Evolutionary conservation across 2,329 filamentous ascomycete species (phyloP).

Genomic region (Aspergillus sp.): DNA sequence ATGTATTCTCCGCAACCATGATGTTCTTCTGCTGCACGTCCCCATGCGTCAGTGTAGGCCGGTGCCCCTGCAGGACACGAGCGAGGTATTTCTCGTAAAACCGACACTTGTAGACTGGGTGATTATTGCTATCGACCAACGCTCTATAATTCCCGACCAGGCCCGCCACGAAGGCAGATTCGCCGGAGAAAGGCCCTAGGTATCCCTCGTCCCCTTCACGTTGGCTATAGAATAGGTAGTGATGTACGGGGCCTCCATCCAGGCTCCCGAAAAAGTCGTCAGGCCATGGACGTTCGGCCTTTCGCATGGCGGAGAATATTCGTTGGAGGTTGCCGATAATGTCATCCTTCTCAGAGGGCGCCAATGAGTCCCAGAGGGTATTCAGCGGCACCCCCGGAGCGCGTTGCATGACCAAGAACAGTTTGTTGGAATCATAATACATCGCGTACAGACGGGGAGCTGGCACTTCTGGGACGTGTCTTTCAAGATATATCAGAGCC

Average conservation of each 20-base stretch:
- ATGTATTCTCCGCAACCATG: constrained; percentile 16
- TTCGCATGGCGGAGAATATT: constrained; percentile 23
- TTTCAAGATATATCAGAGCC: constrained; percentile 23
- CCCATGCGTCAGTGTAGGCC: constrained; percentile 30
- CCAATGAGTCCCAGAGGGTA: constrained; percentile 26
- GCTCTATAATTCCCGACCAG: constrained; percentile 26
- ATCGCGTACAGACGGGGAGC: constrained; percentile 33
- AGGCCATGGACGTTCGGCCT: constrained; percentile 25
- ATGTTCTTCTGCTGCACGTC: constrained; percentile 26
- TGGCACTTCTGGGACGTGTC: constrained; percentile 25
- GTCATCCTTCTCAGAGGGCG: constrained; percentile 25
- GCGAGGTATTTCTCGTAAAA: constrained; percentile 28
- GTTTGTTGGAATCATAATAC: constrained; percentile 22
- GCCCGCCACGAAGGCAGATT: constrained; percentile 26
- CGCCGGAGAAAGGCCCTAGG: constrained; percentile 25
- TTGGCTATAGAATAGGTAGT: constrained; percentile 28
- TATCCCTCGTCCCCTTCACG: constrained; percentile 8
- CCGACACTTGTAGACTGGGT: constrained; percentile 26
- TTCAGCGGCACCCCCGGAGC: constrained; percentile 20
- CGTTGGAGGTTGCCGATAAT: constrained; percentile 24
- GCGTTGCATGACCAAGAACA: constrained; percentile 31
- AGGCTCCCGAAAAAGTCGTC: constrained; percentile 25
- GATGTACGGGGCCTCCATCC: constrained; percentile 23
- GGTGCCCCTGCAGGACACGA: constrained; percentile 27
- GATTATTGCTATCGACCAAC: constrained; percentile 17